Evolutionary conservation across 148 eudicot genomes (phyloP).

Genomic region (Talinum fruticosum): DNA sequence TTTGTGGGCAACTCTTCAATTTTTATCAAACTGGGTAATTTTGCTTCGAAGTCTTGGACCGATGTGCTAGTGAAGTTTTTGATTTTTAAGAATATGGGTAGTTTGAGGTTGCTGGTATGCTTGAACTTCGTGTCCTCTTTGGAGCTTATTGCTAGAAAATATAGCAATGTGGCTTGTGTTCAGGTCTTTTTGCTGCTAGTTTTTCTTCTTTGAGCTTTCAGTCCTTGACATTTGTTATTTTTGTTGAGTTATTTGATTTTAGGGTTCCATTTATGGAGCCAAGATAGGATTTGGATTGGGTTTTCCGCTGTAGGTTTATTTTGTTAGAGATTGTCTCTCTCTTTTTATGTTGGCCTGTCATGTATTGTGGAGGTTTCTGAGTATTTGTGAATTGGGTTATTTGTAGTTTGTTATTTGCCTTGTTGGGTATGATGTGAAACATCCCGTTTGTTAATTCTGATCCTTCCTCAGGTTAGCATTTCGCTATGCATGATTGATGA

Average conservation of each 20-base stretch:
- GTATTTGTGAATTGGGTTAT: not conserved
- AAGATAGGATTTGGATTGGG: not conserved
- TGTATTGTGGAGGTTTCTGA: not conserved
- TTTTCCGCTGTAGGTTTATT: constrained; percentile 3
- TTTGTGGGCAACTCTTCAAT: constrained; percentile 10
- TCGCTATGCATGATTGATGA: constrained; percentile 6
- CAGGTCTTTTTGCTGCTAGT: not conserved
- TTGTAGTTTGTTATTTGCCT: not conserved
- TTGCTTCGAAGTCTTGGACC: not conserved
- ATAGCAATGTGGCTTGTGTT: constrained; percentile 13
- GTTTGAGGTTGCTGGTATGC: not conserved
- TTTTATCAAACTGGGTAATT: not conserved
- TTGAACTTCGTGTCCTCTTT: not conserved
- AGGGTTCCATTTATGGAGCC: constrained; percentile 13
- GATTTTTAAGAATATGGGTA: not conserved
- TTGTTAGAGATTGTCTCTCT: not conserved
- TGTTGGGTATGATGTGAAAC: constrained; percentile 6
- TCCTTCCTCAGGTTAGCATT: not conserved
- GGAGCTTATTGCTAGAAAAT: not conserved
- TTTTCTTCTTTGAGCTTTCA: not conserved
- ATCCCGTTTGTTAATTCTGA: not conserved
- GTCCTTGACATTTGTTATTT: not conserved
- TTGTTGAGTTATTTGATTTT: not conserved
- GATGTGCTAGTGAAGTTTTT: not conserved
- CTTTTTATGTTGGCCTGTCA: not conserved